Conservation (phyloP, 2,329 filamentous ascomycete species). For the Fusarium sp. region DNA sequence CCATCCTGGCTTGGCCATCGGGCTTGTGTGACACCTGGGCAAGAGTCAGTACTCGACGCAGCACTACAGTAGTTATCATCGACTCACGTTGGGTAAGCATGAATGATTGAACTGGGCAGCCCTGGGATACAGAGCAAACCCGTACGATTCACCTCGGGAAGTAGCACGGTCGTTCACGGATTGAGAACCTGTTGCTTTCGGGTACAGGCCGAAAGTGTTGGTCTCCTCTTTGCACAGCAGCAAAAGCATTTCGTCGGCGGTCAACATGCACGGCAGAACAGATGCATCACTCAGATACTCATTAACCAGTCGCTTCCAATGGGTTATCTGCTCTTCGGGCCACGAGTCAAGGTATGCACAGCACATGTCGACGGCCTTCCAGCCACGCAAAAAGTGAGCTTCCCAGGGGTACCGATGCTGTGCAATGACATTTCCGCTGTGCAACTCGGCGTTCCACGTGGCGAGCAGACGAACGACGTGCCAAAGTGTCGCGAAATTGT, state of each 20-base stretch:
- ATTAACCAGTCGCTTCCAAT: conserved; percentile 44
- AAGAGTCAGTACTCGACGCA: not conserved
- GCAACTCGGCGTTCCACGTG: conserved; percentile 39
- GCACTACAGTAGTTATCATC: too few relatives aligned
- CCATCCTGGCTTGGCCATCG: conserved; percentile 42
- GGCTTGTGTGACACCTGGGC: conserved; percentile 46
- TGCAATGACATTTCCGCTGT: not conserved
- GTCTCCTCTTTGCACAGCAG: conserved; percentile 50
- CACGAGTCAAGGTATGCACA: conserved; percentile 49
- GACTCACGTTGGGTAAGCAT: conserved; percentile 48
- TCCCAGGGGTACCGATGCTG: conserved; percentile 20
- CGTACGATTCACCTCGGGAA: conserved; percentile 45
- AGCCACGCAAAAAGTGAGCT: conserved; percentile 41
- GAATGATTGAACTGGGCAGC: conserved; percentile 50
- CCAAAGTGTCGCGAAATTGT: conserved; percentile 49
- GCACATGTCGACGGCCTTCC: conserved; percentile 46
- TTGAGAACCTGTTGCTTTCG: conserved; percentile 40
- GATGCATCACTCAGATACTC: conserved; percentile 42
- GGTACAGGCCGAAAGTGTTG: conserved; percentile 49
- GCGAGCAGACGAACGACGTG: conserved; percentile 48
- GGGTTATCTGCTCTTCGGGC: conserved; percentile 44
- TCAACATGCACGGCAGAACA: conserved; percentile 29
- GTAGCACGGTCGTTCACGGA: conserved; percentile 17
- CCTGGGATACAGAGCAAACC: conserved; percentile 45
- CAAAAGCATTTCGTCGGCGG: conserved; percentile 38